Conservation (phyloP, 305 asterid species). For the Fraxinus nigra region DNA sequence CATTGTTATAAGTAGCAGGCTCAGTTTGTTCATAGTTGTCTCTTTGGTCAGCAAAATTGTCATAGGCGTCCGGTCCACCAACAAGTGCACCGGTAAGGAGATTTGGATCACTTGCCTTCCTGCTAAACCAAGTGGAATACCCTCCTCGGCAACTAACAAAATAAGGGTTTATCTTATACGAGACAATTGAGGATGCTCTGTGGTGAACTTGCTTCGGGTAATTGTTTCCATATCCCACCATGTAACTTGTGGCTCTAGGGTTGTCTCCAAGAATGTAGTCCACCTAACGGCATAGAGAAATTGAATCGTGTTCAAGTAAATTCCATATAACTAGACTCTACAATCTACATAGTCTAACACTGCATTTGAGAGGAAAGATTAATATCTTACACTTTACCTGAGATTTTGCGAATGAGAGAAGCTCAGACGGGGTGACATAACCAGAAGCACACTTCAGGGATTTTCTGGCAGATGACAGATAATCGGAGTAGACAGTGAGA, state of each 20-base stretch:
- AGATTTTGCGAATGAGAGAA: conserved; percentile 81
- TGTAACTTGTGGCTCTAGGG: conserved; percentile 96
- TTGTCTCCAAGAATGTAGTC: conserved; percentile 97
- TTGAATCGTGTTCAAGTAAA: not conserved
- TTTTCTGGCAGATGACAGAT: conserved; percentile 71
- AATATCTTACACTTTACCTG: conserved; percentile 47
- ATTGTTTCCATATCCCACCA: conserved; percentile 97
- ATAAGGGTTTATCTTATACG: conserved; percentile 58
- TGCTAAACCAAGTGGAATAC: conserved; percentile 80
- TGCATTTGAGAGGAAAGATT: not conserved
- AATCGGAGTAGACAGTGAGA: conserved; percentile 80
- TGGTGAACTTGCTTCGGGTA: conserved; percentile 93
- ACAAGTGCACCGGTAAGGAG: conserved; percentile 91
- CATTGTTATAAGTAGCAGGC: conserved; percentile 98
- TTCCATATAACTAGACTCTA: not conserved
- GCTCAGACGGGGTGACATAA: conserved; percentile 62
- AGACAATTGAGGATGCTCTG: conserved; percentile 89
- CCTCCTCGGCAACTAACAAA: conserved; percentile 94
- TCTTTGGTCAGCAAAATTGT: conserved; percentile 90
- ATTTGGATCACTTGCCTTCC: conserved; percentile 82
- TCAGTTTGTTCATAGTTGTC: conserved; percentile 95
- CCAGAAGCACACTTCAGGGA: conserved; percentile 61
- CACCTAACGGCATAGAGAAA: conserved; percentile 41
- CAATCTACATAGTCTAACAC: not conserved
- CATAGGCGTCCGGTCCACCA: conserved; percentile 98